Evolutionary conservation across 352 stramenopile species (phyloP), one percentile per base, ranked within the genome.

Genomic region (Phytophthora aleatoria): DNA sequence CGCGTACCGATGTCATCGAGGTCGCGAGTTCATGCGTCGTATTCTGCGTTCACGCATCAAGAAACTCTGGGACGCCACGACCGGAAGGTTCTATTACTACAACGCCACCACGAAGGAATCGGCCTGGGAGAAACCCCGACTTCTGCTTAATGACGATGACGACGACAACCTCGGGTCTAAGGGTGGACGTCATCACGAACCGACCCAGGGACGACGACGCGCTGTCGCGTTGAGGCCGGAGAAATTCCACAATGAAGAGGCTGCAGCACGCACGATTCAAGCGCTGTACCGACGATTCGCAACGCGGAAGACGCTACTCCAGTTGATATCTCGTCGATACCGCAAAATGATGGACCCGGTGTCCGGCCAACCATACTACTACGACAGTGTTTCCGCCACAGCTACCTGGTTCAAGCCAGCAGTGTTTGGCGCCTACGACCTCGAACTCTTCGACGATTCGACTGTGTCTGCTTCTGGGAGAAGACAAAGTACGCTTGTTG

Each of bases 21-120:
- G 73, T 15, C 67, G 78, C 0, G 59, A 87, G 10, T 71, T 74
- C 15, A 60, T 86, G 33, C 56, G 68, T 20, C 58, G 64, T 15
- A 73, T 83, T 39, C 57, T 91, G 13, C 72, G 76, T 5, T 79
- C 79, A 16, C 77, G 79, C 30, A 83, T 85, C 41, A 84, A 80
- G 28, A 84, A 78, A 58, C 69, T 92, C 20, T 74, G 81, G 24
- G 86, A 94, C 48, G 69, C 81, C 4, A 58, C 43, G 16, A 76
- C 77, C 9, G 74, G 77, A 0, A 56, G 81, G 36, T 78, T 67
- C 45, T 94, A 85, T 61, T 94, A 90, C 71, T 90, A 90, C 71
- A 89, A 94, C 52, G 72, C 65, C 9, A 69, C 83, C 44, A 93
- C 84, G 6, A 85, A 90, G 31, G 64, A 87, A 33, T 89, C 86